A percentile compares a stretch with the other conserved stretches of the same genome.
Evolutionary conservation across 768 basidiomycete genomes (phyloP).

Genomic region (Macrocybe gigantea): DNA sequence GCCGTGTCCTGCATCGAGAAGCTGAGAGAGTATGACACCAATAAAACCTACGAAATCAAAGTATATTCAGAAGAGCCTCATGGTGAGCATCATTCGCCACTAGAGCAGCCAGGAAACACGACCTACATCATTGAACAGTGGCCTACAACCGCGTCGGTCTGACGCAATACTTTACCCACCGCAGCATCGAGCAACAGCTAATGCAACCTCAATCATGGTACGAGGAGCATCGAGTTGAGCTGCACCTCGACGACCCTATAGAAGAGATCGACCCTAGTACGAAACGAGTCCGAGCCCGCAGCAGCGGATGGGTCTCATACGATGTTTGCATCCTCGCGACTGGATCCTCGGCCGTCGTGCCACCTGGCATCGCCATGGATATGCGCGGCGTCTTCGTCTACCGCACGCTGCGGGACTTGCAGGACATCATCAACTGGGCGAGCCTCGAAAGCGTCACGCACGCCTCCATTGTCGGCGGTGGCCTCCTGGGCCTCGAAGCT

Average conservation of each 20-base stretch:
- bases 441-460: slow-evolving; percentile 36
- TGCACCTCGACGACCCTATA: slow-evolving; percentile 44
- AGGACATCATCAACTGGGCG: slow-evolving; percentile 56
- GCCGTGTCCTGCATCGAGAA: not conserved
- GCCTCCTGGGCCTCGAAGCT: slow-evolving; percentile 67
- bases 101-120: slow-evolving; percentile 57
- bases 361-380: slow-evolving; percentile 27
- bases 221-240: slow-evolving; percentile 48
- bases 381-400: slow-evolving; percentile 66
- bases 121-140: slow-evolving; percentile 19
- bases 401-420: slow-evolving; percentile 64
- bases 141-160: slow-evolving; percentile 53
- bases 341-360: slow-evolving; percentile 54
- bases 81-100: slow-evolving; percentile 40
- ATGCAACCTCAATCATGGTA: slow-evolving; percentile 57
- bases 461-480: slow-evolving; percentile 62
- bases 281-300: slow-evolving; percentile 41
- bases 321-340: slow-evolving; percentile 66
- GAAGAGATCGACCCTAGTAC: slow-evolving; percentile 28
- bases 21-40: not conserved
- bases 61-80: slow-evolving; percentile 22
- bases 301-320: slow-evolving; percentile 40
- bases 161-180: slow-evolving; percentile 59
- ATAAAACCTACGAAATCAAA: slow-evolving; percentile 26
- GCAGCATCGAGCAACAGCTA: slow-evolving; percentile 52